phyloP scores from a whole-genome alignment of 2,329 filamentous ascomycete genomes.

The Talaromyces sp. region DNA sequence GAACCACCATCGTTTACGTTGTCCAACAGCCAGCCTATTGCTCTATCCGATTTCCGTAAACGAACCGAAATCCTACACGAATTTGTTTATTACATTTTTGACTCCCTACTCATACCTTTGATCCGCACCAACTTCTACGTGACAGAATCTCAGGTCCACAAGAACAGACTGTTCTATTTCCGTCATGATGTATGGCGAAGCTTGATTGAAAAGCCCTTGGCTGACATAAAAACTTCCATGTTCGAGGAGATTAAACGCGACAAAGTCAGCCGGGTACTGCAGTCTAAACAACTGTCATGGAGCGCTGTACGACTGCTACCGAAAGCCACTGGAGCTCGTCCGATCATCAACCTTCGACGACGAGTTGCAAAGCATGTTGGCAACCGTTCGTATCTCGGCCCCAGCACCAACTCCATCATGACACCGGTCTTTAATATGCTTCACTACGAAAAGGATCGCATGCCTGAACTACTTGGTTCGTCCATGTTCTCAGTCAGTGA shows the following conservation, averaged over 20 bases:
- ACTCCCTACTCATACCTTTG: slow-evolving; percentile 84
- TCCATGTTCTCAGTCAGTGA: slow-evolving; percentile 79
- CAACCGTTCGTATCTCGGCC: slow-evolving; percentile 50
- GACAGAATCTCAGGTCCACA: slow-evolving; percentile 79
- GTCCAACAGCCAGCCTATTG: slow-evolving; percentile 51
- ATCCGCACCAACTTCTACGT: slow-evolving; percentile 88
- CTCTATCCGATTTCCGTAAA: slow-evolving; percentile 69
- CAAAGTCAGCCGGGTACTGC: slow-evolving; percentile 57
- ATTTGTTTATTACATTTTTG: slow-evolving; percentile 87
- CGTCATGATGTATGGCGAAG: slow-evolving; percentile 87
- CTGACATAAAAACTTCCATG: slow-evolving; percentile 65
- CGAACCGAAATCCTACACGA: slow-evolving; percentile 76
- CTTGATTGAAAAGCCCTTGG: slow-evolving; percentile 70
- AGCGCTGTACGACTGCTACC: slow-evolving; percentile 79
- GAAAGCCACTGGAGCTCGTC: slow-evolving; percentile 70
- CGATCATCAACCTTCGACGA: slow-evolving; percentile 81
- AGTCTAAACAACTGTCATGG: slow-evolving; percentile 65
- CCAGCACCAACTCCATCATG: slow-evolving; percentile 68
- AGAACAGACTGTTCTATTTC: slow-evolving; percentile 85
- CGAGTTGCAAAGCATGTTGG: slow-evolving; percentile 52
- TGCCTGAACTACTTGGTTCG: slow-evolving; percentile 66
- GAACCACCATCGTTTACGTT: slow-evolving; percentile 48
- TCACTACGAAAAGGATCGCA: slow-evolving; percentile 66
- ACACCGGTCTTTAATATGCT: slow-evolving; percentile 72
- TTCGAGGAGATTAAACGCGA: slow-evolving; percentile 70